A percentile compares a stretch with the other conserved stretches of the same genome.
These are phyloP conservation scores for Hypholoma sublateritium DNA, from an alignment of 768 basidiomycete genomes.

Conservation along the genomic window DNA sequence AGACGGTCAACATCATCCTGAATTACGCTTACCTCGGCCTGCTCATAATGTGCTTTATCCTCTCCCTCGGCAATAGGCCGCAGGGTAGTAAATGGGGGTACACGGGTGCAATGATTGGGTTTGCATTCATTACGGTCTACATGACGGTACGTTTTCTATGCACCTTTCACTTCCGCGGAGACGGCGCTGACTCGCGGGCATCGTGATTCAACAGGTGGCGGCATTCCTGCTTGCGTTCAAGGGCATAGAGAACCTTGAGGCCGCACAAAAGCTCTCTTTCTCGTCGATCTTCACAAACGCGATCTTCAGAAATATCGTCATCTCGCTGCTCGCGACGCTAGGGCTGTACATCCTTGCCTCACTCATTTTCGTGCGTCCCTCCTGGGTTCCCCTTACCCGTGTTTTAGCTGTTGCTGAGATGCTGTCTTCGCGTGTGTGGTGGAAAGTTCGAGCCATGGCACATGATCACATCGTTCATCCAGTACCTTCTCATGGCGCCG, in stretches of 20 bases:
- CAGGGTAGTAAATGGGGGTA: constrained; percentile 90
- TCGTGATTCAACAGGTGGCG: constrained; percentile 46
- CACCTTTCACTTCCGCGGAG: constrained; percentile 2
- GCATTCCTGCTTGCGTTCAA: constrained; percentile 85
- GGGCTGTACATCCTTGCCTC: constrained; percentile 87
- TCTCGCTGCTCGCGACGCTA: constrained; percentile 84
- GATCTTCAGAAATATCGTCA: constrained; percentile 83
- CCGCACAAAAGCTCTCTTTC: constrained; percentile 46
- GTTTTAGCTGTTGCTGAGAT: neutral
- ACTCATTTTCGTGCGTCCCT: constrained; percentile 73
- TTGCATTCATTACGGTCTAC: constrained; percentile 90
- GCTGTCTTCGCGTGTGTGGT: neutral
- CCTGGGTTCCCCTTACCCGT: too few species aligned
- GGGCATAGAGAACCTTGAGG: constrained; percentile 63
- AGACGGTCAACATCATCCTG: constrained; percentile 73
- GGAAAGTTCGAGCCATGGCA: constrained; percentile 94
- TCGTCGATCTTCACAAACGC: constrained; percentile 70
- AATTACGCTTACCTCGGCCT: constrained; percentile 88
- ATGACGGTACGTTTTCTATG: constrained; percentile 69
- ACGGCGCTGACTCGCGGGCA: neutral
- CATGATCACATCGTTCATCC: constrained; percentile 95
- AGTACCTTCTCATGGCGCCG: constrained; percentile 89
- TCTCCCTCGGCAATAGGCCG: constrained; percentile 88
- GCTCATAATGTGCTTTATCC: constrained; percentile 83
- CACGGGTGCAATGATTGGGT: constrained; percentile 82